Conservation (phyloP, 495 filamentous ascomycete genomes). For the Aspergillus incahuasiensis region DNA sequence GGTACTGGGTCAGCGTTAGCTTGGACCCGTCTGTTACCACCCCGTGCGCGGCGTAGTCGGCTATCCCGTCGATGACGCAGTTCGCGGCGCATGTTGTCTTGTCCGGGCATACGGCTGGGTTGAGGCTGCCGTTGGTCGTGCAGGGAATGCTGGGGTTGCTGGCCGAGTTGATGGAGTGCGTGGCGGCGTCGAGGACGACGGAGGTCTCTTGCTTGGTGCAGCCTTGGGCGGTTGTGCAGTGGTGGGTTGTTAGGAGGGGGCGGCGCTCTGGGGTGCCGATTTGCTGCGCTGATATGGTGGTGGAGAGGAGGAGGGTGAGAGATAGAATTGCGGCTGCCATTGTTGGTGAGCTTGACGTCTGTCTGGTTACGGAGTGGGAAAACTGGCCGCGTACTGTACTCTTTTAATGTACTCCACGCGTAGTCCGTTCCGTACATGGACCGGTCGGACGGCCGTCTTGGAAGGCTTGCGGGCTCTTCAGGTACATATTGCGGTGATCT, state of each 20-base stretch:
- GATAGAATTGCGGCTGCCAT: not conserved
- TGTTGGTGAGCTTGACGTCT: not conserved
- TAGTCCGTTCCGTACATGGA: not conserved
- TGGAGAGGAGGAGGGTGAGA: not conserved
- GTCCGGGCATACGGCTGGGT: slow-evolving; percentile 7
- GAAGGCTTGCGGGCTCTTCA: not conserved
- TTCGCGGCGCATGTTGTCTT: slow-evolving; percentile 3
- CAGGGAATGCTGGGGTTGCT: slow-evolving; percentile 30
- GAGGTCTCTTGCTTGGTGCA: slow-evolving; percentile 36
- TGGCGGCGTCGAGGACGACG: slow-evolving; percentile 36
- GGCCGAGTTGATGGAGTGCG: slow-evolving; percentile 43
- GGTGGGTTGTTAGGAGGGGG: slow-evolving; percentile 34
- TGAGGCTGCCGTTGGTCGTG: slow-evolving; percentile 17
- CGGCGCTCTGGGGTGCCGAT: slow-evolving; percentile 30
- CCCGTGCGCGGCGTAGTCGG: slow-evolving; percentile 4
- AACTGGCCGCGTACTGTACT: not conserved
- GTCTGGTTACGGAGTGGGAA: not conserved
- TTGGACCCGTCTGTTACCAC: not conserved
- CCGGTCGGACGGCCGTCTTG: not conserved
- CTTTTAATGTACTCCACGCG: not conserved
- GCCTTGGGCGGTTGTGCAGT: slow-evolving; percentile 33
- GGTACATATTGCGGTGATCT: not conserved
- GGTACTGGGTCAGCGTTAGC: slow-evolving; percentile 28
- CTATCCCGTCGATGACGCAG: slow-evolving; percentile 8
- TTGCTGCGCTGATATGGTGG: slow-evolving; percentile 16